Evolutionary conservation across 352 stramenopile species (phyloP).

Genomic region (Pythium scleroteichum): DNA sequence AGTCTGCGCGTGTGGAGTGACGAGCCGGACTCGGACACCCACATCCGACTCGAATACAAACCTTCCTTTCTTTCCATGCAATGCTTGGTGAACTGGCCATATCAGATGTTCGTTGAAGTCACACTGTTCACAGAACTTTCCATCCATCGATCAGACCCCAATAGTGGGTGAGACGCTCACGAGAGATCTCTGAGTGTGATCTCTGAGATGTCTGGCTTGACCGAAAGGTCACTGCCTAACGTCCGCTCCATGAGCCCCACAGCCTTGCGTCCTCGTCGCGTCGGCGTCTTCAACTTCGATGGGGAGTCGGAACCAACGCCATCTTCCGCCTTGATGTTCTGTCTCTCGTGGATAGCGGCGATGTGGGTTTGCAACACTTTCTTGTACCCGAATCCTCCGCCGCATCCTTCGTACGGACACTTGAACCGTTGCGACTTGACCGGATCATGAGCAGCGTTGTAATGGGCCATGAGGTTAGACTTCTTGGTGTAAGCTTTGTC

Average conservation of each 20-base stretch:
- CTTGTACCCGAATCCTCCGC: constrained; percentile 74
- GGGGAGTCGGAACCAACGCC: too few relatives aligned
- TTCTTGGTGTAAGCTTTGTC: constrained; percentile 66
- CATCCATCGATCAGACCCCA: background rate
- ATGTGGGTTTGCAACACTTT: constrained; percentile 67
- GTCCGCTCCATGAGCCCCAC: constrained; percentile 33
- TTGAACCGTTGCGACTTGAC: constrained; percentile 62
- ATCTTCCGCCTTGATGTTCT: constrained; percentile 20
- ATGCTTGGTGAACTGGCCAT: background rate
- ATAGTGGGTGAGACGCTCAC: too few relatives aligned
- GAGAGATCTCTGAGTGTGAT: too few relatives aligned
- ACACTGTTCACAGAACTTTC: background rate
- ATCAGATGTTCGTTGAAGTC: background rate
- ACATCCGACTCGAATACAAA: too few relatives aligned
- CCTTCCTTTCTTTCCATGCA: background rate
- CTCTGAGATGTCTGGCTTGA: too few relatives aligned
- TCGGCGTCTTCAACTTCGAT: constrained; percentile 4
- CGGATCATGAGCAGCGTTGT: constrained; percentile 66
- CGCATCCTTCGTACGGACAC: constrained; percentile 59
- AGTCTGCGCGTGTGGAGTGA: too few relatives aligned
- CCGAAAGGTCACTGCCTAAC: constrained; percentile 18
- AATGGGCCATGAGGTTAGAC: constrained; percentile 77
- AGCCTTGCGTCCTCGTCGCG: constrained; percentile 24
- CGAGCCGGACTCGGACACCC: too few relatives aligned
- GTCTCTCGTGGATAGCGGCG: constrained; percentile 49